These are phyloP conservation scores for Plantago coronopus DNA, from an alignment of 305 asterid genomes.

Conservation along the genomic window DNA sequence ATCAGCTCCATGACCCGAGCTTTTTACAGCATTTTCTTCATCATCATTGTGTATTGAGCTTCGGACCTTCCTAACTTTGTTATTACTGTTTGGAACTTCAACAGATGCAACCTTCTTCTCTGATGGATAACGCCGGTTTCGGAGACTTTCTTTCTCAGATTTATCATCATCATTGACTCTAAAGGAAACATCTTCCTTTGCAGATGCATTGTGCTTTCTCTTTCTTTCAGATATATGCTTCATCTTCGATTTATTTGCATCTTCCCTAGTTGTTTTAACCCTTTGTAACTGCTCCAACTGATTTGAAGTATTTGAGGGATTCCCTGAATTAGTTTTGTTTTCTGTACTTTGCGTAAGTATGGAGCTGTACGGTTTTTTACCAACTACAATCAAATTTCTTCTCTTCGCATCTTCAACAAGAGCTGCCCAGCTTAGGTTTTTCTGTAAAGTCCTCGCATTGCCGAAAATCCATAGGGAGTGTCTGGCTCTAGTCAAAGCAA, in stretches of 20 bases:
- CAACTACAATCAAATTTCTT: constrained; percentile 61
- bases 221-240: constrained; percentile 43
- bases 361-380: constrained; percentile 69
- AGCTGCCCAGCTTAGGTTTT: constrained; percentile 87
- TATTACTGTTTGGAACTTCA: constrained; percentile 27
- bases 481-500: constrained; percentile 94
- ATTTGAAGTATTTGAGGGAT: constrained; percentile 32
- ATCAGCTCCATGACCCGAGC: constrained; percentile 20
- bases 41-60: constrained; percentile 28
- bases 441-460: constrained; percentile 65
- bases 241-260: constrained; percentile 28
- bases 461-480: constrained; percentile 90
- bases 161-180: constrained; percentile 29
- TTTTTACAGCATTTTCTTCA: constrained; percentile 32
- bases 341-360: constrained; percentile 31
- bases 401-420: constrained; percentile 71
- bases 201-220: constrained; percentile 33
- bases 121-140: constrained; percentile 29
- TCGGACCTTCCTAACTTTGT: constrained; percentile 26
- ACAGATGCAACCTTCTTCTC: constrained; percentile 29
- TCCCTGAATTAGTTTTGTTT: constrained; percentile 32
- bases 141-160: constrained; percentile 34
- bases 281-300: constrained; percentile 36
- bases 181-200: constrained; percentile 27
- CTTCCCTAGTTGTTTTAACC: constrained; percentile 26